Evolutionary conservation across 495 filamentous ascomycete genomes (phyloP), one percentile per base, ranked within the genome.

Genomic region (Xylaria sp.): DNA sequence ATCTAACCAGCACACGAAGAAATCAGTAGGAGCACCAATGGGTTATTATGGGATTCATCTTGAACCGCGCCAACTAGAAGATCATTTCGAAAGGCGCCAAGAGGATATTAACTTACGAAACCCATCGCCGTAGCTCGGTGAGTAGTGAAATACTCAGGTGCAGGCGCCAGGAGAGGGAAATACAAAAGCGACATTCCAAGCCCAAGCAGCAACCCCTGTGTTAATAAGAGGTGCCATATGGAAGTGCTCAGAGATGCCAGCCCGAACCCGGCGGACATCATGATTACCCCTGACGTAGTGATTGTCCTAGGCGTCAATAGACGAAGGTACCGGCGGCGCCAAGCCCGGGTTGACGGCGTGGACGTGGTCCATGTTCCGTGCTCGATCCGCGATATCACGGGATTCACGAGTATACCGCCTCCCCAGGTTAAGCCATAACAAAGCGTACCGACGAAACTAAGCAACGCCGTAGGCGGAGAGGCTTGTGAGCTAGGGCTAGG

Each of bases 361-460:
- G 68, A 41, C 8, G 67, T 43, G 11, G 65, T 53, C 76, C 76
- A 80, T 19, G 75, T 53, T 7, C 74, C 71, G 43, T 79, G 76
- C 71, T 79, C 77, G 19, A 80, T 73, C 9, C 84, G 79, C 5
- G 82, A 75, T 50, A 87, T 82, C n/a, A 86, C 69, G 0, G 83
- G 85, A 61, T 85, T 86, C 12, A 86, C 80, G 43, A 84, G 71
- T 40, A 85, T 82, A 17, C 83, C 79, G n/a, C 84, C 85, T 1
- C 79, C 83, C 85, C 85, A 87, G 5, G 85, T 87, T 29, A 86
- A 75, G 8, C 85, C 84, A 21, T 79, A 79, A 43, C 83, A 82
- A 21, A 87, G 73, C 26, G 85, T 86, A 44, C 84, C 83, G 12
- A 87, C 82, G 70, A 87, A 85, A n/a, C 82, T 83, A 21, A 86